Evolutionary conservation across 2,329 filamentous ascomycete species (phyloP).

Genomic region (Aspergillus jensenii): DNA sequence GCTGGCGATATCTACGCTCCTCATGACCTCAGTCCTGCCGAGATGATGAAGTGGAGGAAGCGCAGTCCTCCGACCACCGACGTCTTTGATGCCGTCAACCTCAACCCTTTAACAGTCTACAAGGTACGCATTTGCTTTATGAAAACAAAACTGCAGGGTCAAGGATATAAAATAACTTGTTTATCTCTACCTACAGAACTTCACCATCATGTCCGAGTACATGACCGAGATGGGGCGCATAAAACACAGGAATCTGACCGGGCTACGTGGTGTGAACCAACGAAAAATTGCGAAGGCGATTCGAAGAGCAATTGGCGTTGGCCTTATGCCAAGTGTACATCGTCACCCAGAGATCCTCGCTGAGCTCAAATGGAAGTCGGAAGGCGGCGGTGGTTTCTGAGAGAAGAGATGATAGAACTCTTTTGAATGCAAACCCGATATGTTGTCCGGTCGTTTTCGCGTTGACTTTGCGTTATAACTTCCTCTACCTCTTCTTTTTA

Average conservation of each 20-base stretch:
- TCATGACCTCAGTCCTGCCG: conserved; percentile 74
- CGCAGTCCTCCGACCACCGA: conserved; percentile 60
- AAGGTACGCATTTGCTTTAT: conserved; percentile 60
- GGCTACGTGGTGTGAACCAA: conserved; percentile 85
- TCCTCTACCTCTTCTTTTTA: background rate
- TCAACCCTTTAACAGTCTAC: conserved; percentile 83
- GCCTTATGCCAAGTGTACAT: conserved; percentile 89
- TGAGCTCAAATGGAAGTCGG: conserved; percentile 31
- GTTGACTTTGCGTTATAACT: background rate
- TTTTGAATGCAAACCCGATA: background rate
- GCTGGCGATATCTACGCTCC: conserved; percentile 86
- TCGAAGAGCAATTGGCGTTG: conserved; percentile 81
- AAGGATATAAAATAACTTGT: background rate
- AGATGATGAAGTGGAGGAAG: conserved; percentile 79
- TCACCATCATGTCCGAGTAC: conserved; percentile 85
- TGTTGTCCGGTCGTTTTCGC: background rate
- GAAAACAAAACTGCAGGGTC: conserved; percentile 8
- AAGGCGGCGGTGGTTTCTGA: conserved; percentile 21
- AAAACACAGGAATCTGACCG: conserved; percentile 71
- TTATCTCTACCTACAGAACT: conserved; percentile 64
- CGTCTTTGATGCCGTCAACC: conserved; percentile 73
- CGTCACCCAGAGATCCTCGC: conserved; percentile 78
- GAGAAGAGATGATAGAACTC: background rate
- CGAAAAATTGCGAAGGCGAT: conserved; percentile 91
- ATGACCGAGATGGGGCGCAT: conserved; percentile 84